Evolutionary conservation across 116 monocot genomes (phyloP).

Genomic region (Dioscorea cayenensis): DNA sequence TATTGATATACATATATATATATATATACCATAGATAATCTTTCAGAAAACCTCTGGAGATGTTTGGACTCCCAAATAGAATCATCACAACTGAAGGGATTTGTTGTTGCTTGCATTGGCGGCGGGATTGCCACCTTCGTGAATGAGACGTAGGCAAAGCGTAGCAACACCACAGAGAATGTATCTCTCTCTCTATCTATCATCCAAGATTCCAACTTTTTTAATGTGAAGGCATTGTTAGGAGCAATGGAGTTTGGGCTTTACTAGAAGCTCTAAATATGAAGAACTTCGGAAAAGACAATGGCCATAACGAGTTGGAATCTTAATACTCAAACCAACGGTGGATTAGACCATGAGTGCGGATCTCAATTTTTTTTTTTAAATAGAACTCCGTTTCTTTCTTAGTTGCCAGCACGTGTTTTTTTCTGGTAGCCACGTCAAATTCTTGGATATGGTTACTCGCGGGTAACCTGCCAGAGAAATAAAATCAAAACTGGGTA

Average conservation of each 20-base stretch:
- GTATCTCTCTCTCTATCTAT: neutral
- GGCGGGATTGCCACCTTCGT: conserved; percentile 12
- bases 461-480: too few relatives aligned
- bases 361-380: neutral
- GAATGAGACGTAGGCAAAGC: conserved; percentile 45
- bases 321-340: neutral
- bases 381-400: neutral
- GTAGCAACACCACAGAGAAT: neutral
- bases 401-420: neutral
- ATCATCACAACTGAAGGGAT: conserved; percentile 68
- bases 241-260: neutral
- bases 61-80: conserved; percentile 51
- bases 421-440: too few relatives aligned
- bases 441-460: too few relatives aligned
- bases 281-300: neutral
- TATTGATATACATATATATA: too few relatives aligned
- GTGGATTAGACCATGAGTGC: neutral
- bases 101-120: conserved; percentile 18
- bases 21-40: too few relatives aligned
- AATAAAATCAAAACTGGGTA: too few relatives aligned
- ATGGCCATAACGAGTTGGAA: neutral
- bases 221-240: neutral
- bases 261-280: neutral
- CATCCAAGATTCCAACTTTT: neutral
- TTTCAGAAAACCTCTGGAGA: conserved; percentile 37